Conservation (phyloP, 2,329 filamentous ascomycete genomes). For the Penicillium sp. region DNA sequence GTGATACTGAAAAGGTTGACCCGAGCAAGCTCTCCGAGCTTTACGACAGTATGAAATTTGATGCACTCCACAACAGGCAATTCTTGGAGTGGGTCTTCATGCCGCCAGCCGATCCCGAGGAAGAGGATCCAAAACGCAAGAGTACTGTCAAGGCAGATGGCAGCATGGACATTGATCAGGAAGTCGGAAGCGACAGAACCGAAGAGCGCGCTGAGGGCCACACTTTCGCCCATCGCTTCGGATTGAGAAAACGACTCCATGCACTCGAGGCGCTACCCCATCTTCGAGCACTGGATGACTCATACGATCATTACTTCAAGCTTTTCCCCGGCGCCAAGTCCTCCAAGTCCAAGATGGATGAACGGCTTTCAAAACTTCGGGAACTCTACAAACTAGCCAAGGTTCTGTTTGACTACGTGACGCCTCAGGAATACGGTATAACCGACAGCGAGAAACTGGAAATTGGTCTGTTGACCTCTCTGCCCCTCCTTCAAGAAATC, state of each 20-base stretch:
- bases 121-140: conserved; percentile 41
- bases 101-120: conserved; percentile 75
- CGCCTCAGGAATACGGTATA: conserved; percentile 96
- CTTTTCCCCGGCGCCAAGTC: conserved; percentile 75
- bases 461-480: conserved; percentile 88
- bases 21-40: conserved; percentile 98
- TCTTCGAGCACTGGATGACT: conserved; percentile 49
- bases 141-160: conserved; percentile 21
- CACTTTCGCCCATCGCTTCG: conserved; percentile 39
- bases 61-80: conserved; percentile 91
- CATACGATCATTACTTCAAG: conserved; percentile 75
- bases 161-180: conserved; percentile 17
- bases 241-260: conserved; percentile 53
- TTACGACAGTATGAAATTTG: conserved; percentile 99
- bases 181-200: conserved; percentile 23
- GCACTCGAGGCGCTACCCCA: conserved; percentile 44
- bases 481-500: conserved; percentile 92
- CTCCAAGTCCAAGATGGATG: conserved; percentile 75
- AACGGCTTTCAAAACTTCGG: conserved; percentile 78
- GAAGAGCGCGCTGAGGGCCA: conserved; percentile 35
- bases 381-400: conserved; percentile 93
- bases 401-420: conserved; percentile 96
- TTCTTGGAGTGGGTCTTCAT: conserved; percentile 98
- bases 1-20: conserved; percentile 94
- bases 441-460: conserved; percentile 96